Conservation (phyloP, 139 green algal genomes). For the Coccomyxa sp. region DNA sequence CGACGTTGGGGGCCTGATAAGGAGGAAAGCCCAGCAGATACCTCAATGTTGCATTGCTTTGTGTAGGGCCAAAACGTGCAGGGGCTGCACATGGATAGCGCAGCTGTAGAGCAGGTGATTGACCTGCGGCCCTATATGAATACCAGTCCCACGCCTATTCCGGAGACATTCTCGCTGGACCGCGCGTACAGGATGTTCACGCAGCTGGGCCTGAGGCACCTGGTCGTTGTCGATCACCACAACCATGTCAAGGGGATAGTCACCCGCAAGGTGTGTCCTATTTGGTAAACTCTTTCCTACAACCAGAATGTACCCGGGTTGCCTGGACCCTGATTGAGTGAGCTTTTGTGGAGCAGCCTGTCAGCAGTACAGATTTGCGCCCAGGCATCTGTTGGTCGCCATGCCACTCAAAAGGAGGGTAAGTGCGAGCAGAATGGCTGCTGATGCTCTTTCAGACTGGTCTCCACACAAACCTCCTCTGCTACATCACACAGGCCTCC, state of each 20-base stretch:
- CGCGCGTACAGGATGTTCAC: constrained; percentile 79
- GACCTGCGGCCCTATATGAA: constrained; percentile 82
- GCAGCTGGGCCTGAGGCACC: constrained; percentile 72
- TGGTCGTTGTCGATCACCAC: constrained; percentile 68
- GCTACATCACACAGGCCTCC: no score
- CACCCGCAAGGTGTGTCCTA: constrained; percentile 18
- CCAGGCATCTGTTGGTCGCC: no score
- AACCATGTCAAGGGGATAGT: constrained; percentile 55
- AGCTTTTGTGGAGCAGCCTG: no score
- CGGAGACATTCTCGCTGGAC: constrained; percentile 71
- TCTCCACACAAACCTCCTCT: no score
- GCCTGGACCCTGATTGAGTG: no score
- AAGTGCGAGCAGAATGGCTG: no score
- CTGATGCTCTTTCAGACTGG: no score
- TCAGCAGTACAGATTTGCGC: no score
- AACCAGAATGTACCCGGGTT: background rate
- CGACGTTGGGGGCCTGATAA: no score
- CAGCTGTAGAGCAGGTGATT: constrained; percentile 42
- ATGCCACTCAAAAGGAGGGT: no score
- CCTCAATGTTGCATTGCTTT: no score
- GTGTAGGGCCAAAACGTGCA: background rate
- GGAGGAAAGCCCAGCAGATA: no score
- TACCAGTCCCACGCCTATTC: constrained; percentile 55
- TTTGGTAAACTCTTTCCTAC: background rate
- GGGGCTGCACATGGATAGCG: background rate